Percentiles rank a stretch among this genome's conserved stretches.
Conservation (phyloP, 2,329 filamentous ascomycete genomes). For the Coniella lustricola region DNA sequence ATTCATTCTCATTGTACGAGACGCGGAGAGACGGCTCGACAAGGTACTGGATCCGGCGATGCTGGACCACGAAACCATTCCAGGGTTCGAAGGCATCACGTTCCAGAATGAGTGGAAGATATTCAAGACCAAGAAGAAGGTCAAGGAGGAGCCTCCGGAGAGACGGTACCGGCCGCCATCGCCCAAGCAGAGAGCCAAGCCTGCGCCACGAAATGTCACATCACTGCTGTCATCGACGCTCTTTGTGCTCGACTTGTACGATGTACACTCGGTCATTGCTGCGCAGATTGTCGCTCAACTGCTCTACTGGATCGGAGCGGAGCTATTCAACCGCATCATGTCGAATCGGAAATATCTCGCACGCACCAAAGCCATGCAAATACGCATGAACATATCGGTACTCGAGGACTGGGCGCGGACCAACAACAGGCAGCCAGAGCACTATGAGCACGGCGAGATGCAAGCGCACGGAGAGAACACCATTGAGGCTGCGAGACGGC, state of each 20-base stretch:
- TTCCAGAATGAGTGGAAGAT: constrained; percentile 99
- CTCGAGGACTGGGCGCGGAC: constrained; percentile 92
- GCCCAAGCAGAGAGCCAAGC: constrained; percentile 84
- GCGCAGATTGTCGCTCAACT: constrained; percentile 88
- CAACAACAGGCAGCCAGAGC: constrained; percentile 91
- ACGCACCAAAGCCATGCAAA: constrained; percentile 98
- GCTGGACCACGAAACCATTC: constrained; percentile 96
- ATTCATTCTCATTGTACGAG: constrained; percentile 93
- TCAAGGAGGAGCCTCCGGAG: constrained; percentile 83
- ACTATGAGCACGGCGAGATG: constrained; percentile 89
- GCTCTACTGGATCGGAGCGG: constrained; percentile 91
- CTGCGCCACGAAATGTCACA: constrained; percentile 89
- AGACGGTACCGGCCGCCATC: constrained; percentile 89
- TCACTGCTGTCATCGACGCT: constrained; percentile 91
- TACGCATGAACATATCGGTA: constrained; percentile 95
- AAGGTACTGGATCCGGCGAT: constrained; percentile 90
- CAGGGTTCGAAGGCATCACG: constrained; percentile 90
- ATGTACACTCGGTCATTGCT: constrained; percentile 94
- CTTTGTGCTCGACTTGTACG: constrained; percentile 97
- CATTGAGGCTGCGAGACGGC: constrained; percentile 72
- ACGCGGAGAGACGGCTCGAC: constrained; percentile 91
- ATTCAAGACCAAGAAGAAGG: constrained; percentile 83
- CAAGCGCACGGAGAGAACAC: constrained; percentile 79
- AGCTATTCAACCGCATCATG: constrained; percentile 98
- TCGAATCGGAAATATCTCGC: constrained; percentile 91